Conservation (phyloP, 345 rosid species). For the Citrus inodora region DNA sequence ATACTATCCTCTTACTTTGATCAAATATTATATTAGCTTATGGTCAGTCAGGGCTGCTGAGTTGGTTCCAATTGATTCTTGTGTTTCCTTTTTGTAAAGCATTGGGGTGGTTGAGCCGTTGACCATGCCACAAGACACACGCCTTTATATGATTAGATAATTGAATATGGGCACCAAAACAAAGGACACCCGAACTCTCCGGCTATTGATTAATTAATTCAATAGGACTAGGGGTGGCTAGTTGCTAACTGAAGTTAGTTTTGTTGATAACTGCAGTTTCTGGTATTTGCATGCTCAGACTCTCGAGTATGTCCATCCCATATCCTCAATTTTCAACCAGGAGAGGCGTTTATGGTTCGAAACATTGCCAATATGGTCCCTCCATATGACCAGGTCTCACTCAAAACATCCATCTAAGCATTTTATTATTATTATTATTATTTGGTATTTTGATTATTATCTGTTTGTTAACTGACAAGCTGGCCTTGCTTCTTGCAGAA, state of each 20-base stretch:
- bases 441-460: background rate
- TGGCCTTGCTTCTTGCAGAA: constrained; percentile 40
- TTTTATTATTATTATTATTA: no score
- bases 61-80: background rate
- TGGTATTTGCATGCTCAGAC: constrained; percentile 98
- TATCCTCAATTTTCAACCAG: constrained; percentile 82
- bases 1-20: background rate
- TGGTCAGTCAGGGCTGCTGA: background rate
- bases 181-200: background rate
- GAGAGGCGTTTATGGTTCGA: constrained; percentile 93
- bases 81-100: background rate
- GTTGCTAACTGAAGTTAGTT: background rate
- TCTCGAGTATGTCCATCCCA: constrained; percentile 96
- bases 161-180: background rate
- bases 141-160: background rate
- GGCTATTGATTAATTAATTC: no score
- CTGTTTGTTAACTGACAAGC: background rate
- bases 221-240: no score
- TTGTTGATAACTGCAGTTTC: constrained; percentile 47
- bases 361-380: constrained; percentile 99
- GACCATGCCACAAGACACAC: background rate
- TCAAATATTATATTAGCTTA: background rate
- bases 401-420: background rate
- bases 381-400: constrained; percentile 61
- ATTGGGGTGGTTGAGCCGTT: background rate